phyloP scores from a whole-genome alignment of 495 filamentous ascomycete species.

The Evansstolkia leycettana region DNA sequence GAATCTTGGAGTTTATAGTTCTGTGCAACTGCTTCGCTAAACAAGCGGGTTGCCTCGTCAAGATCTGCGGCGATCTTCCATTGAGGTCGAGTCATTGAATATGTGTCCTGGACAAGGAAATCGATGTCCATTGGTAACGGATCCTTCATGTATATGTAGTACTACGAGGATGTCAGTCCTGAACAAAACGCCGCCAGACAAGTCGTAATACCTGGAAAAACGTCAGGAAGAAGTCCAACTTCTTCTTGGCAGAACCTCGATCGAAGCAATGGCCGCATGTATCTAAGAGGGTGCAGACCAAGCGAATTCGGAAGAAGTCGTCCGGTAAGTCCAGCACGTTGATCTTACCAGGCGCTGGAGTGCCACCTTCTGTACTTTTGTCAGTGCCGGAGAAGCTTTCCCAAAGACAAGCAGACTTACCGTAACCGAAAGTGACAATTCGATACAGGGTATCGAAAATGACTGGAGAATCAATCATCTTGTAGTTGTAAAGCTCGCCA shows the following conservation, averaged over 20 bases:
- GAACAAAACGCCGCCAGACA: not conserved
- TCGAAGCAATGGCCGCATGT: constrained; percentile 96
- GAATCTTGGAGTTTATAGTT: constrained; percentile 71
- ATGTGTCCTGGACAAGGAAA: constrained; percentile 92
- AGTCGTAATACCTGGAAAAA: constrained; percentile 61
- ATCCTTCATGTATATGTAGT: constrained; percentile 92
- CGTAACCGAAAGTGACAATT: constrained; percentile 83
- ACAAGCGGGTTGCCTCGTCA: constrained; percentile 73
- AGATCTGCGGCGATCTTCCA: constrained; percentile 76
- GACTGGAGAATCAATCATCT: constrained; percentile 89
- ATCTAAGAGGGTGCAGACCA: constrained; percentile 82
- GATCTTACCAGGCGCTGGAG: constrained; percentile 61
- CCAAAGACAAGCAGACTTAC: constrained; percentile 26
- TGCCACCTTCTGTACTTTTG: constrained; percentile 51
- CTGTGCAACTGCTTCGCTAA: constrained; percentile 76
- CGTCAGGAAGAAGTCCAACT: constrained; percentile 93
- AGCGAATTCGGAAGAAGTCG: constrained; percentile 88
- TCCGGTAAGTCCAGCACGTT: constrained; percentile 77
- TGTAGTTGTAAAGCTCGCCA: constrained; percentile 94
- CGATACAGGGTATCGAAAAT: constrained; percentile 94
- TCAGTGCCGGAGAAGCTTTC: constrained; percentile 1
- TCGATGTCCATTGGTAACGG: constrained; percentile 93
- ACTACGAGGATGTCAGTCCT: constrained; percentile 36
- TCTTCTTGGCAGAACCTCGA: constrained; percentile 85
- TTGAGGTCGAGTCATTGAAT: constrained; percentile 67